Conservation (phyloP, 139 green algal species). For the Chlorella sp. region DNA sequence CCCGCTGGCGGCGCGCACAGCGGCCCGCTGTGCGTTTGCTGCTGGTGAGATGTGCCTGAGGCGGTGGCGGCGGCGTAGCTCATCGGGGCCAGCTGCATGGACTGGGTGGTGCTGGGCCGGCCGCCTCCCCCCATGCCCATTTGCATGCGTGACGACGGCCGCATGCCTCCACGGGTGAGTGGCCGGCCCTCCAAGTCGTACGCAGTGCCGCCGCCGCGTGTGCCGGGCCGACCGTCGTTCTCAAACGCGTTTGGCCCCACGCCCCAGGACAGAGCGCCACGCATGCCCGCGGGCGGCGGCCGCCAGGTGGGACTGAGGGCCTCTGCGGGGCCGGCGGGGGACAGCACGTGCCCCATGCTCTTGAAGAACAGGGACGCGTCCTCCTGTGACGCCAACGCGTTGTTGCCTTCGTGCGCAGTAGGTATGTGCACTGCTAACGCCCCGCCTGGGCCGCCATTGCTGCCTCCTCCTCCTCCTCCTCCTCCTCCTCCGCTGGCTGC, state of each 20-base stretch:
- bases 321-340: neutral
- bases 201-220: slow-evolving; percentile 18
- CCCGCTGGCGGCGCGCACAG: too few relatives aligned
- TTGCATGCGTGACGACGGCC: neutral
- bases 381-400: too few relatives aligned
- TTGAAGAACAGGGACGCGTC: neutral
- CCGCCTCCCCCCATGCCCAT: neutral
- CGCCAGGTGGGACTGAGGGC: neutral
- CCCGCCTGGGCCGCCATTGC: too few relatives aligned
- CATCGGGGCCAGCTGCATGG: too few relatives aligned
- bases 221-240: slow-evolving; percentile 25
- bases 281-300: slow-evolving; percentile 4
- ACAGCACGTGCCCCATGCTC: neutral
- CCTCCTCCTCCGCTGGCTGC: too few relatives aligned
- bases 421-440: too few relatives aligned
- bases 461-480: too few relatives aligned
- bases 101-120: neutral
- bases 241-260: slow-evolving; percentile 20
- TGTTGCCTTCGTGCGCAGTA: too few relatives aligned
- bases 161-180: slow-evolving; percentile 4
- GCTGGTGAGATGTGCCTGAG: too few relatives aligned
- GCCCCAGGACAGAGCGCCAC: slow-evolving; percentile 2
- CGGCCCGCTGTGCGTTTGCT: too few relatives aligned
- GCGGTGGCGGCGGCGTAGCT: too few relatives aligned
- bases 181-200: slow-evolving; percentile 26